Evolutionary conservation across 106 monocot species (phyloP), one percentile per base, ranked within the genome.

Genomic region (Platanthera zijinensis): DNA sequence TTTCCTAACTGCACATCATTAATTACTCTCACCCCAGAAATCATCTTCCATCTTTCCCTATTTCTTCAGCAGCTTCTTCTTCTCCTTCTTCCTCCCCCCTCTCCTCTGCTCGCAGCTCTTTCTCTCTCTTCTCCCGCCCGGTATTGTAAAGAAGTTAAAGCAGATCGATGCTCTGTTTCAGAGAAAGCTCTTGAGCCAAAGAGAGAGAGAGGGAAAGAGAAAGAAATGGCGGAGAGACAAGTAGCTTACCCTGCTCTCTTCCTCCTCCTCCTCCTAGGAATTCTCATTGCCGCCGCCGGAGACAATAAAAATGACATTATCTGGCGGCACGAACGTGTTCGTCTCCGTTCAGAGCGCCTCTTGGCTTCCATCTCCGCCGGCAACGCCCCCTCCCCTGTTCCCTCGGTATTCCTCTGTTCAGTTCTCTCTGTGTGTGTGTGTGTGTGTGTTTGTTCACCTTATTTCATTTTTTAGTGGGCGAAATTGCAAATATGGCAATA

Each of bases 331-430:
- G n/a, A 46, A 7, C 51, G 5, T 2, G 18, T 22, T 32, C 72
- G 49, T 5, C 72, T 49, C 49, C 72, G 72, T 19, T 32, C 72
- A 1, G 72, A 72, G 72, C 49, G 72, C 17, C 50, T 72, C 50
- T 51, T 72, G 72, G 32, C 72, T 50, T 49, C 72, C 50, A 5
- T 72, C 18, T 21, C 49, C 9, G 72, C 72, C 50, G 72, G 72
- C 72, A 50, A 8, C 18, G 50, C 72, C 18, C 72, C 72, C 10
- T 19, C 51, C 0, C 72, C 50, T 3, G 1, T 8, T 5, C 51
- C 51, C 19, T 21, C 21, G 72, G 72, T 72, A 50, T 32, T 32
- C 32, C 32, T 32, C 32, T 32, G 32, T 32, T 32, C 32, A 32
- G 32, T 32, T 32, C n/a, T 18, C 71, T 47, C 46, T 71, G n/a